Conservation (phyloP, 1,284 basidiomycete genomes). For the Ceratorhiza oryzae-sativae region DNA sequence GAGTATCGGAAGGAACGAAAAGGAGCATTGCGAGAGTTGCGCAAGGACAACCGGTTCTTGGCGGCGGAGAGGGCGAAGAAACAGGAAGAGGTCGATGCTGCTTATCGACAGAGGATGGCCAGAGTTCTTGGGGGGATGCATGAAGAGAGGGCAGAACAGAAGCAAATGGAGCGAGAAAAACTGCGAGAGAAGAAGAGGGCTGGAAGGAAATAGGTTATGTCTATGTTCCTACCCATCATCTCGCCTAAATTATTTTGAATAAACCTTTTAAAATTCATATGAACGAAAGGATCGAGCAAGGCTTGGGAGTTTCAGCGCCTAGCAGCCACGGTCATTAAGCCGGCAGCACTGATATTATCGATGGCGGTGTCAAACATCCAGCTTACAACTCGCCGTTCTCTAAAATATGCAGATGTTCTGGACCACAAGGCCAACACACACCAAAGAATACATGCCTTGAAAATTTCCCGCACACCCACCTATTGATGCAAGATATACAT, state of each 20-base stretch:
- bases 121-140: slow-evolving; percentile 83
- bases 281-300: not conserved
- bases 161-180: slow-evolving; percentile 87
- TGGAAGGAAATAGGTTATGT: slow-evolving; percentile 51
- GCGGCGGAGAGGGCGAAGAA: slow-evolving; percentile 85
- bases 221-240: not conserved
- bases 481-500: too few relatives aligned
- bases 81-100: slow-evolving; percentile 81
- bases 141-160: slow-evolving; percentile 93
- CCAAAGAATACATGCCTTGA: too few relatives aligned
- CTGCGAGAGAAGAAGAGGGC: slow-evolving; percentile 75
- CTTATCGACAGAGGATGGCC: slow-evolving; percentile 82
- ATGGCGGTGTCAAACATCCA: not conserved
- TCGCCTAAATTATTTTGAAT: not conserved
- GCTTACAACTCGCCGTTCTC: too few relatives aligned
- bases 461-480: not conserved
- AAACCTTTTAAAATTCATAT: not conserved
- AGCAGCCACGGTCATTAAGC: too few relatives aligned
- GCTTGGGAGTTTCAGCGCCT: too few relatives aligned
- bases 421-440: too few relatives aligned
- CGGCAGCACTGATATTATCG: too few relatives aligned
- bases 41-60: slow-evolving; percentile 94
- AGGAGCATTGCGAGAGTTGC: slow-evolving; percentile 94
- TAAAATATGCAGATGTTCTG: too few relatives aligned
- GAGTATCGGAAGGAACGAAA: slow-evolving; percentile 97